Evolutionary conservation across 1,284 basidiomycete species (phyloP).

Genomic region (Cryptococcus sp.): DNA sequence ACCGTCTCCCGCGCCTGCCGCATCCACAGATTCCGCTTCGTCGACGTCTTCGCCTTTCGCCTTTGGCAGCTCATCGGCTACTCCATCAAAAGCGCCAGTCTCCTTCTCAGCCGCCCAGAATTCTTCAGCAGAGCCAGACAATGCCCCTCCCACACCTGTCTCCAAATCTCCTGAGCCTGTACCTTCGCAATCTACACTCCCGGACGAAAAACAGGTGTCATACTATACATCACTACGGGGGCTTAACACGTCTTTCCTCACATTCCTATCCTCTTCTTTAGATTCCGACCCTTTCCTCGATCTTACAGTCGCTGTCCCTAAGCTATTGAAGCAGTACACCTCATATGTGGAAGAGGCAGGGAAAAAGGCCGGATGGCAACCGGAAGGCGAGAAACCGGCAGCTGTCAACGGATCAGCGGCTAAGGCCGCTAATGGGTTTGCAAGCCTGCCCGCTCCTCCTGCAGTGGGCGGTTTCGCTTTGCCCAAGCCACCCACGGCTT

Average conservation of each 20-base stretch:
- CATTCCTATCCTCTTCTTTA: conserved; percentile 64
- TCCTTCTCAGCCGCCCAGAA: background rate
- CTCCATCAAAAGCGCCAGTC: background rate
- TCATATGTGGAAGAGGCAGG: conserved; percentile 62
- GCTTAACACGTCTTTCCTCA: conserved; percentile 72
- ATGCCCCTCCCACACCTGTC: conserved; percentile 3
- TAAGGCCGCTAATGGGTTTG: conserved; percentile 12
- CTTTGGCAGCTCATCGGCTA: conserved; percentile 10
- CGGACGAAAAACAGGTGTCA: conserved; percentile 52
- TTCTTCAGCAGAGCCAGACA: background rate
- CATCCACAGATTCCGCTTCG: conserved; percentile 5
- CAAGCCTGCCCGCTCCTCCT: conserved; percentile 28
- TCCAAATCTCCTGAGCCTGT: conserved; percentile 10
- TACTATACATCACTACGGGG: conserved; percentile 78
- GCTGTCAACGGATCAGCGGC: conserved; percentile 11
- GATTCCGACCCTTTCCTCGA: conserved; percentile 77
- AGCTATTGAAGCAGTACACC: conserved; percentile 67
- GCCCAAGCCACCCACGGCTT: background rate
- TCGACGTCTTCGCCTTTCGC: conserved; percentile 3
- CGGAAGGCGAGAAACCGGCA: conserved; percentile 13
- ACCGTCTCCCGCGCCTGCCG: conserved; percentile 20
- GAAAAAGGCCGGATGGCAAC: conserved; percentile 53
- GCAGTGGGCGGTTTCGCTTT: conserved; percentile 15
- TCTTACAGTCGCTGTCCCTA: conserved; percentile 55
- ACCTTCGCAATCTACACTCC: conserved; percentile 27